Evolutionary conservation across 2,329 filamentous ascomycete genomes (phyloP).

Genomic region (Blastomyces emzantsi): DNA sequence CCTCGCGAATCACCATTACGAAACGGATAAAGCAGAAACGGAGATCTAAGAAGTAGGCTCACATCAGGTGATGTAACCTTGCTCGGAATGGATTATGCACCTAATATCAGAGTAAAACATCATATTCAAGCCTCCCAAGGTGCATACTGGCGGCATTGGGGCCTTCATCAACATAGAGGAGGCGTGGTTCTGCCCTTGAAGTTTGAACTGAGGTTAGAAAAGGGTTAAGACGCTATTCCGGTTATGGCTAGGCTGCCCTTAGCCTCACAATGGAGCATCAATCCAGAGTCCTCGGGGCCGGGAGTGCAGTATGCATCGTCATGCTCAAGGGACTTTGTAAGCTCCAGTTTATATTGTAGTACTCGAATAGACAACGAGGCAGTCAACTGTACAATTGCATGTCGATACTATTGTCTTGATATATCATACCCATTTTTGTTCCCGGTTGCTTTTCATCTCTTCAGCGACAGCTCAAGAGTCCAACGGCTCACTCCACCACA

Average conservation of each 20-base stretch:
- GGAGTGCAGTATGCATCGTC: not conserved
- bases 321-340: not conserved
- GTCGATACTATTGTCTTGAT: not conserved
- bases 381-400: not conserved
- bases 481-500: no score
- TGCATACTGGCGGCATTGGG: not conserved
- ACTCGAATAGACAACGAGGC: no score
- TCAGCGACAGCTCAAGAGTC: not conserved
- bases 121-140: not conserved
- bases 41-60: slow-evolving; percentile 1
- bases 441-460: not conserved
- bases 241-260: not conserved
- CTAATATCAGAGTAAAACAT: not conserved
- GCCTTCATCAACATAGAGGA: not conserved
- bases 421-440: not conserved
- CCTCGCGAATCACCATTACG: slow-evolving; percentile 33
- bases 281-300: not conserved
- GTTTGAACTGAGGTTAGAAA: not conserved
- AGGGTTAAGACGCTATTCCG: not conserved
- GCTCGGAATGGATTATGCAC: not conserved
- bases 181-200: not conserved
- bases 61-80: slow-evolving; percentile 8
- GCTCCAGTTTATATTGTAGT: no score
- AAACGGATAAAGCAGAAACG: slow-evolving; percentile 22
- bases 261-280: not conserved